phyloP scores from a whole-genome alignment of 352 stramenopile genomes.

The Globisporangium irregulare region DNA sequence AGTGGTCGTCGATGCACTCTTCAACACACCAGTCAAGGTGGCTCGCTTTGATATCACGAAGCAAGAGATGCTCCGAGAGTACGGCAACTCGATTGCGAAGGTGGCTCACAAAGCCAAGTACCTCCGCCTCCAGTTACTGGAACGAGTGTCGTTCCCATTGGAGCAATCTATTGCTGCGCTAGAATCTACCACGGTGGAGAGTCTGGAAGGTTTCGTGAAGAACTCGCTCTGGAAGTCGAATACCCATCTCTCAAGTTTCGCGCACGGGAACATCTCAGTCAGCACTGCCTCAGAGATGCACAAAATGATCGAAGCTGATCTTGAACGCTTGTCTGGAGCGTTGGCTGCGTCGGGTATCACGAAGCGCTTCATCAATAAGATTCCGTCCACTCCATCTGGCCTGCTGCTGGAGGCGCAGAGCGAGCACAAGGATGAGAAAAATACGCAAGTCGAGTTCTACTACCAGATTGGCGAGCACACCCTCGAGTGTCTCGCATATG shows the following conservation, averaged over 20 bases:
- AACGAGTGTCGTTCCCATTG: constrained; percentile 47
- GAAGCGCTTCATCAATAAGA: constrained; percentile 49
- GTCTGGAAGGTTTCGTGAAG: constrained; percentile 38
- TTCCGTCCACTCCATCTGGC: constrained; percentile 41
- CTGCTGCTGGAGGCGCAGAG: constrained; percentile 60
- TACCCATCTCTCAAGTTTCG: constrained; percentile 55
- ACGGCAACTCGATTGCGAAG: constrained; percentile 63
- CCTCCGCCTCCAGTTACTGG: constrained; percentile 56
- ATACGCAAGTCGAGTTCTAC: constrained; percentile 83
- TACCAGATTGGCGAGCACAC: constrained; percentile 82
- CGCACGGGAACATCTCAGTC: constrained; percentile 65
- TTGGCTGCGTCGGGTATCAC: constrained; percentile 30
- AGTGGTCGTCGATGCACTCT: constrained; percentile 55
- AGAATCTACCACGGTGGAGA: constrained; percentile 33
- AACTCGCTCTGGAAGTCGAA: constrained; percentile 47
- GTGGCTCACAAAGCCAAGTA: constrained; percentile 59
- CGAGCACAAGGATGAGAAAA: constrained; percentile 75
- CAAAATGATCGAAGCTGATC: constrained; percentile 38
- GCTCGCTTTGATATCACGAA: constrained; percentile 62
- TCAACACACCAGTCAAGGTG: constrained; percentile 39
- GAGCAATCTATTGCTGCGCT: constrained; percentile 44
- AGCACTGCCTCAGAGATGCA: constrained; percentile 32
- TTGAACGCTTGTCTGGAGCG: constrained; percentile 32
- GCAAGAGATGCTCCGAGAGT: constrained; percentile 69
- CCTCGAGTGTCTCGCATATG: constrained; percentile 60